Conservation (phyloP, 352 stramenopile species). For the Aphanomyces stellatus region DNA sequence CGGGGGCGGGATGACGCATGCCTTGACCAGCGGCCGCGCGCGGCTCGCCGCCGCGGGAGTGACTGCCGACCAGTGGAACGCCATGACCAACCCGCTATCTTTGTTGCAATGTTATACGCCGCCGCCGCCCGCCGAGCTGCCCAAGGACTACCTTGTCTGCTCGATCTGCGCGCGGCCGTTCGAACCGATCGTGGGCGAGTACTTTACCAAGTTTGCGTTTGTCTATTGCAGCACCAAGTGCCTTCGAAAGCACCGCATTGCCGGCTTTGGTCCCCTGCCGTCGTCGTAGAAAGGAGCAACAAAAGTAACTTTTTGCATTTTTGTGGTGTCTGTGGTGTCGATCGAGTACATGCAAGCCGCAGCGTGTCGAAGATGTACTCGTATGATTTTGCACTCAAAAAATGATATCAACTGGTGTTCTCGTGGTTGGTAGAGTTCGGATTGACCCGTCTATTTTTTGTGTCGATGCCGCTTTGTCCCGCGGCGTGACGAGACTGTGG, state of each 20-base stretch:
- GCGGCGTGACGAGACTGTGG: no score
- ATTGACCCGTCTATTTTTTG: no score
- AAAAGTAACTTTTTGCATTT: not conserved
- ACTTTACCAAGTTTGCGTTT: constrained; percentile 82
- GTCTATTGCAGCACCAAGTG: constrained; percentile 79
- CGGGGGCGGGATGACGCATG: constrained; percentile 55
- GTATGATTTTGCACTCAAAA: no score
- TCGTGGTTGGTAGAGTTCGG: no score
- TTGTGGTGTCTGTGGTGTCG: not conserved
- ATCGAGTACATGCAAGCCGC: no score
- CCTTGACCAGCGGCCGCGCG: constrained; percentile 41
- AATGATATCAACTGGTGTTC: no score
- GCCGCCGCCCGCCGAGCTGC: constrained; percentile 39
- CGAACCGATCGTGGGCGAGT: constrained; percentile 77
- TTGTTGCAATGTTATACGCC: constrained; percentile 58
- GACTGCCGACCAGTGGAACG: constrained; percentile 27
- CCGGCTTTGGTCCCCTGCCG: constrained; percentile 33
- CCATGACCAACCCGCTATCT: constrained; percentile 38
- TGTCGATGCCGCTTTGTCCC: no score
- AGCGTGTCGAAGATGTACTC: no score
- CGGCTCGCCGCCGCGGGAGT: constrained; percentile 26
- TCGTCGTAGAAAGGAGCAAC: not conserved
- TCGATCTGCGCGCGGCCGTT: constrained; percentile 64
- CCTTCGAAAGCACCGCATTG: constrained; percentile 56
- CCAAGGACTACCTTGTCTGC: constrained; percentile 67